Percentiles rank a stretch among this genome's conserved stretches.
Conservation (phyloP, 768 basidiomycete species). For the Agaricus subrufescens region DNA sequence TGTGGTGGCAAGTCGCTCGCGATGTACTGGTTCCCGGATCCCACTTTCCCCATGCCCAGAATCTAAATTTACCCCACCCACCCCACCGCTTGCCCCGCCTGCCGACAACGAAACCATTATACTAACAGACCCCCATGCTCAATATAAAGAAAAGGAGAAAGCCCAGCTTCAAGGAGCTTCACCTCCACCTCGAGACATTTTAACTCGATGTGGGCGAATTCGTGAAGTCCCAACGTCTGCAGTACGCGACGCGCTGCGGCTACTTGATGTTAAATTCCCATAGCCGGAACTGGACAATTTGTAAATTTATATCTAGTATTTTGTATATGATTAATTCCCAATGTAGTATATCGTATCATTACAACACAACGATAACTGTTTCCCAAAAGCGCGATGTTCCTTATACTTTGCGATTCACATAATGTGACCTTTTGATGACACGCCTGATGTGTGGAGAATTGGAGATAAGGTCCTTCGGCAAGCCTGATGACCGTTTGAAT, state of each 20-base stretch:
- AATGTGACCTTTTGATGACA: background rate
- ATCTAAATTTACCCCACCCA: conserved; percentile 19
- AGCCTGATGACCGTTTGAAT: conserved; percentile 1
- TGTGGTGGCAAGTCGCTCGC: conserved; percentile 80
- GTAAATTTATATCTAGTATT: background rate
- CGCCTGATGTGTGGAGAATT: background rate
- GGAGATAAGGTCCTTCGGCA: background rate
- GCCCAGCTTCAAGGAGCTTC: conserved; percentile 25
- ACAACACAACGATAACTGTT: background rate
- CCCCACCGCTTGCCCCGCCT: conserved; percentile 1
- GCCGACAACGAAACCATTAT: conserved; percentile 27
- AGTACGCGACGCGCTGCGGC: conserved; percentile 68
- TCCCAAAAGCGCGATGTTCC: background rate
- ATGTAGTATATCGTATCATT: conserved; percentile 8
- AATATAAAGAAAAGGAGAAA: conserved; percentile 36
- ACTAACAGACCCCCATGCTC: conserved; percentile 51
- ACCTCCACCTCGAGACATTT: conserved; percentile 46
- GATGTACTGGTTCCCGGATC: conserved; percentile 68
- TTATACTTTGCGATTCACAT: conserved; percentile 2
- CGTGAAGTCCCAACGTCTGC: conserved; percentile 70
- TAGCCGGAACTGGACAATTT: conserved; percentile 16
- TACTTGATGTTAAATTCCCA: conserved; percentile 64
- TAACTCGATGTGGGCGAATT: conserved; percentile 60
- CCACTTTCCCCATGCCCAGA: conserved; percentile 39
- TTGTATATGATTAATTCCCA: conserved; percentile 6